These are phyloP conservation scores for Boletellus sp. DNA, from an alignment of 1,284 basidiomycete genomes.

Conservation along the genomic window DNA sequence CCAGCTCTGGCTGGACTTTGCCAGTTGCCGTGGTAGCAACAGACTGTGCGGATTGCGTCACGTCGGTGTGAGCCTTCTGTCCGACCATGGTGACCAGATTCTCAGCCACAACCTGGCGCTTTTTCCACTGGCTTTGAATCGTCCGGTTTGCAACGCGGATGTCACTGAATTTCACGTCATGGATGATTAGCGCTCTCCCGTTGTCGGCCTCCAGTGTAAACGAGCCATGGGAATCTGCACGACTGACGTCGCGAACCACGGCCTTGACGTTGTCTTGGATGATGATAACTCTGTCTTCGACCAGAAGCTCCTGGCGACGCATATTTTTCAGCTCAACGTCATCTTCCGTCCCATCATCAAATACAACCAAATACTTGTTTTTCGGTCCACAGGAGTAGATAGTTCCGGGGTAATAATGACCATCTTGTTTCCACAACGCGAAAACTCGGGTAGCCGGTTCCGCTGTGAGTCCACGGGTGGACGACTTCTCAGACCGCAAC, in stretches of 20 bases:
- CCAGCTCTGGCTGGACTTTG: conserved; percentile 38
- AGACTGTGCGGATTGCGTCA: conserved; percentile 44
- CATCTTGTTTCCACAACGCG: conserved; percentile 60
- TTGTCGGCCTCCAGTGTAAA: conserved; percentile 42
- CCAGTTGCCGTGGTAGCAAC: conserved; percentile 29
- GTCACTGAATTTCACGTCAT: conserved; percentile 30
- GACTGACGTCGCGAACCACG: conserved; percentile 37
- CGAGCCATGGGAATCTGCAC: conserved; percentile 32
- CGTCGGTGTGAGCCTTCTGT: conserved; percentile 30
- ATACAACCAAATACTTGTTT: conserved; percentile 46
- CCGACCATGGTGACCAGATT: conserved; percentile 40
- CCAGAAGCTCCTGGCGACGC: conserved; percentile 46
- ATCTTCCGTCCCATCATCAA: conserved; percentile 55
- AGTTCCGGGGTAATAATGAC: conserved; percentile 59
- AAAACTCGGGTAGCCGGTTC: conserved; percentile 54
- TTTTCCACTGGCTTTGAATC: conserved; percentile 50
- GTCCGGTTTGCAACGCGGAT: conserved; percentile 49
- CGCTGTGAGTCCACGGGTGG: conserved; percentile 17
- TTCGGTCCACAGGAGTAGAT: conserved; percentile 37
- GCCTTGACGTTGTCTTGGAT: conserved; percentile 30
- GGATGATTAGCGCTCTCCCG: conserved; percentile 31
- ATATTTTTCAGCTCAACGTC: conserved; percentile 51
- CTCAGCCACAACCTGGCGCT: conserved; percentile 42
- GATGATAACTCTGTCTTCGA: conserved; percentile 55
- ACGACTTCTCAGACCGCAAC: conserved; percentile 29